Conservation (phyloP, 345 rosid species). For the Physaria fendleri region DNA sequence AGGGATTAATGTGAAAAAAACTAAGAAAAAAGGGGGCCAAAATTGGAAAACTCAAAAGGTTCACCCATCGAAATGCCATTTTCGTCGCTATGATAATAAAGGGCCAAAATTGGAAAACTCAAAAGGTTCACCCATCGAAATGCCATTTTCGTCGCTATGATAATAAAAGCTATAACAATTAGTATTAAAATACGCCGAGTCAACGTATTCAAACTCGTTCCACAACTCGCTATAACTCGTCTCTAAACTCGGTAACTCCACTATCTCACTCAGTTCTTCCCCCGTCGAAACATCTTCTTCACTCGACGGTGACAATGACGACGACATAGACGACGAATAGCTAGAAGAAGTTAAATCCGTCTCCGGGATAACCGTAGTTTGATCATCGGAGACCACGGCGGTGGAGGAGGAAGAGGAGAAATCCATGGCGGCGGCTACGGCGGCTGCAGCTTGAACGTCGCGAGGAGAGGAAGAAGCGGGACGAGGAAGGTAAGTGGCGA, state of each 20-base stretch:
- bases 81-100: conserved; percentile 33
- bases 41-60: conserved; percentile 32
- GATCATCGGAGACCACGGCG: conserved; percentile 1
- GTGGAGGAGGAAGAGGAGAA: conserved; percentile 13
- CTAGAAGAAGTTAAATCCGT: background rate
- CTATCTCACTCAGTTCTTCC: conserved; percentile 76
- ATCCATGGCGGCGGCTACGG: conserved; percentile 78
- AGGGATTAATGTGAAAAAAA: background rate
- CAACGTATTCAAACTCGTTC: no score
- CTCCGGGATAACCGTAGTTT: background rate
- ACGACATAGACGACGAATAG: conserved; percentile 13
- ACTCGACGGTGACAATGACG: conserved; percentile 20
- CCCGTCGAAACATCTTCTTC: conserved; percentile 43
- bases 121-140: conserved; percentile 26
- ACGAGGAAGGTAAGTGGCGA: conserved; percentile 62
- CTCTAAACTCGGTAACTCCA: no score
- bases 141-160: conserved; percentile 34
- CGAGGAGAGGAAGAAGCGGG: conserved; percentile 71
- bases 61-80: conserved; percentile 27
- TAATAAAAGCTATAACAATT: conserved; percentile 29
- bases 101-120: conserved; percentile 36
- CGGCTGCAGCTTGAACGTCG: conserved; percentile 90
- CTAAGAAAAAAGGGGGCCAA: conserved; percentile 22
- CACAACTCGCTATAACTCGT: no score
- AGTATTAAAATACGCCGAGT: conserved; percentile 32